Base-by-base conservation (phyloP, 1,284 basidiomycete species). In the Wolfiporia cocos region DNA sequence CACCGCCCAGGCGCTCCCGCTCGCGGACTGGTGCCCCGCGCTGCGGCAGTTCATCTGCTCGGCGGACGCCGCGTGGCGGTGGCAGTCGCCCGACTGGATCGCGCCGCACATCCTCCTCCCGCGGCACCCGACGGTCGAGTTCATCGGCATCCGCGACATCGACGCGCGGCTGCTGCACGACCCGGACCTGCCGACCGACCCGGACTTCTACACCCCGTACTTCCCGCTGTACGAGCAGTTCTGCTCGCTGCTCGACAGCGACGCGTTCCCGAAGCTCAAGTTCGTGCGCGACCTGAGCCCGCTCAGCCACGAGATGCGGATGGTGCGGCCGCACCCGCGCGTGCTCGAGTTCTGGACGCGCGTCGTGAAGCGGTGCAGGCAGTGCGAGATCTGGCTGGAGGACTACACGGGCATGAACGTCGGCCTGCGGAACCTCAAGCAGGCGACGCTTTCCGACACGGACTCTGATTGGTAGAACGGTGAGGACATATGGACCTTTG, bases 11-110 rank as follows among this genome's bases (percentile, higher is more conserved):
- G 53, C 55, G 11, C 67, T 76, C 10, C 70, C 72, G 6, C 68
- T 86, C 11, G 76, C 74, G 14, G 64, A 67, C 15, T 80, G 77
- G 73, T 83, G 78, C 47, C 81, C 83, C 0, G 76, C 79, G 49
- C 64, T 86, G 30, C 65, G 65, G 28, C 72, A 83, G 54, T 80
- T 86, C 54, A 78, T 86, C 41, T 84, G 82, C 53, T 75, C 71
- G 36, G 82, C 82, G 3, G 80, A 85, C 46, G 81, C 82, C 2
- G 81, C 82, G 53, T 86, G 83, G 83, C 81, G 85, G 49, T 86
- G 83, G 84, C 72, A 76, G 51, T 70, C 68, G 40, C 84, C 84
- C 0, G 82, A 86, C 54, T 84, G 81, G 80, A 83, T 86, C 49
- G 79, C 82, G n/a, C 82, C 84, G 1, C 84, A 86, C 47, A 68